Evolutionary conservation across 306 rosid species (phyloP).

Genomic region (Acacia crassicarpa): DNA sequence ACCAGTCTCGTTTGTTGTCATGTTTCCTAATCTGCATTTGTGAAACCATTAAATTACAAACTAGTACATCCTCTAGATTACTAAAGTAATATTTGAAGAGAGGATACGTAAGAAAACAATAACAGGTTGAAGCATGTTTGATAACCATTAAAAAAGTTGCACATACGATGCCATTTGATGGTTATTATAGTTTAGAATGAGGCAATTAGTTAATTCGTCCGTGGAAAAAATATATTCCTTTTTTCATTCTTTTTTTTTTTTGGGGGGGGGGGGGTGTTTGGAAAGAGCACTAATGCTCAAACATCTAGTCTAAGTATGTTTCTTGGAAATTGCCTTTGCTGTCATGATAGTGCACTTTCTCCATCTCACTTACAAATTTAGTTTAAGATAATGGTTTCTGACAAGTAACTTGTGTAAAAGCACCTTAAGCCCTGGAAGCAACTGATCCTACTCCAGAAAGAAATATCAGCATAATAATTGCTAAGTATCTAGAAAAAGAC

Average conservation of each 20-base stretch:
- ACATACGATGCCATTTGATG: constrained; percentile 6
- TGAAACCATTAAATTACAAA: constrained; percentile 25
- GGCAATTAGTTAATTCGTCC: not conserved
- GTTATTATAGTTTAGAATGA: not conserved
- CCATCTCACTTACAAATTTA: not conserved
- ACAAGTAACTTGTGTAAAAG: not conserved
- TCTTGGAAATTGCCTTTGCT: not conserved
- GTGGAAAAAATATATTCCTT: not conserved
- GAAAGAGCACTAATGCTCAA: not conserved
- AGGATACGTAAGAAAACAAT: not conserved
- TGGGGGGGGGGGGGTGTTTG: no score
- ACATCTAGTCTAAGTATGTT: not conserved
- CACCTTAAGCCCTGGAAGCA: not conserved
- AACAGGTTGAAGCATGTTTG: not conserved
- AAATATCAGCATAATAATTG: not conserved
- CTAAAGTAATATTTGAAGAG: not conserved
- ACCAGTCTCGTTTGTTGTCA: constrained; percentile 76
- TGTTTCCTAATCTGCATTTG: constrained; percentile 73
- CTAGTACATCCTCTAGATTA: not conserved
- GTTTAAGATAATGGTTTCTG: not conserved
- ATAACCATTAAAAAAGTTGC: constrained; percentile 20
- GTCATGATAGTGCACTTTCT: not conserved
- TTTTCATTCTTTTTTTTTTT: not conserved
- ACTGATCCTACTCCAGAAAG: not conserved
- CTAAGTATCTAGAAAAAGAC: not conserved